phyloP scores from a whole-genome alignment of 345 rosid genomes.

The Hevea brasiliensis region DNA sequence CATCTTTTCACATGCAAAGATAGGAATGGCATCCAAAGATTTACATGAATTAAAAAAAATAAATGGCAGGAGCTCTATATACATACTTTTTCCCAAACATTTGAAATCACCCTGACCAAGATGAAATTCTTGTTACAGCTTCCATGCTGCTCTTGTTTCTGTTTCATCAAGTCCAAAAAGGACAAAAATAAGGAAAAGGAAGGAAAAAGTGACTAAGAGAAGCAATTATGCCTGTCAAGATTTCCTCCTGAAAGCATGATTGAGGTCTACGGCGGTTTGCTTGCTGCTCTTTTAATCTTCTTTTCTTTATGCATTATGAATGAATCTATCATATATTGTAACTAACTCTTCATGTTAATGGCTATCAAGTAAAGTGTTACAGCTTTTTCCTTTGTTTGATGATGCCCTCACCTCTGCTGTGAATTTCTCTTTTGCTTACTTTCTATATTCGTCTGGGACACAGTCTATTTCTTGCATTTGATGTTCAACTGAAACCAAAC shows the following conservation, averaged over 20 bases:
- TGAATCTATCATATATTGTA: slow-evolving; percentile 19
- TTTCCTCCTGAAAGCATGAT: not conserved
- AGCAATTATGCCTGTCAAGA: slow-evolving; percentile 1
- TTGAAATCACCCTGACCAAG: slow-evolving; percentile 22
- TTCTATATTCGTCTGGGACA: slow-evolving; percentile 43
- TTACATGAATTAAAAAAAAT: not conserved
- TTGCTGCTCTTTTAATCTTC: slow-evolving; percentile 1
- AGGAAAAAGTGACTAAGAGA: slow-evolving; percentile 21
- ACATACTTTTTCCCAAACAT: slow-evolving; percentile 15
- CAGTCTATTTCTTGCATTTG: slow-evolving; percentile 79
- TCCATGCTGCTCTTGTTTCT: slow-evolving; percentile 53
- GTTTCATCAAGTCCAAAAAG: slow-evolving; percentile 47
- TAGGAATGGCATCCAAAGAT: slow-evolving; percentile 36
- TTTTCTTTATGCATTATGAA: slow-evolving; percentile 15
- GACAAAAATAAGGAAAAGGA: slow-evolving; percentile 40
- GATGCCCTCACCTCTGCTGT: slow-evolving; percentile 16
- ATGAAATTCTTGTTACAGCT: slow-evolving; percentile 49
- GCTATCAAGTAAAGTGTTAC: not conserved
- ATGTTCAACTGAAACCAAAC: slow-evolving; percentile 69
- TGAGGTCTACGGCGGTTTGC: not conserved
- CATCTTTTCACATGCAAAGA: slow-evolving; percentile 34
- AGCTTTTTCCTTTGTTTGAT: not conserved
- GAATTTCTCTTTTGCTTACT: slow-evolving; percentile 15
- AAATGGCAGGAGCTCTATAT: slow-evolving; percentile 24
- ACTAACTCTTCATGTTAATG: slow-evolving; percentile 22